Evolutionary conservation across 1,284 basidiomycete species (phyloP).

Genomic region (Microbotryomycetes sp.): DNA sequence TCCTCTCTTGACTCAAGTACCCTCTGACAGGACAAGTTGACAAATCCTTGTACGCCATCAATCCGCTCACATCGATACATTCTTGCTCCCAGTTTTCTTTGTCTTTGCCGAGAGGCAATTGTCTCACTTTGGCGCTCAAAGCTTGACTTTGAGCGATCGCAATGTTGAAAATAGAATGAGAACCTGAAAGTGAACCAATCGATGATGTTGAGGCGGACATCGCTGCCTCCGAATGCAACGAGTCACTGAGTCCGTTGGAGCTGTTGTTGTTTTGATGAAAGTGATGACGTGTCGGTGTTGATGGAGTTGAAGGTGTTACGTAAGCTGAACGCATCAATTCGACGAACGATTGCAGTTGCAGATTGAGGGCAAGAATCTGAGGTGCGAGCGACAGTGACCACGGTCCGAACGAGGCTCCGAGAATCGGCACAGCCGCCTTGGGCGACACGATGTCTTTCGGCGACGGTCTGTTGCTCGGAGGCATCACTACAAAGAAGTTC

Average conservation of each 20-base stretch:
- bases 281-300: slow-evolving; percentile 26
- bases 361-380: slow-evolving; percentile 65
- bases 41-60: slow-evolving; percentile 68
- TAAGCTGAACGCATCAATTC: slow-evolving; percentile 69
- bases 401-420: slow-evolving; percentile 18
- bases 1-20: slow-evolving; percentile 63
- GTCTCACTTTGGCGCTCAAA: slow-evolving; percentile 53
- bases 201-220: slow-evolving; percentile 30
- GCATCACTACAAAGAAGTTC: slow-evolving; percentile 24
- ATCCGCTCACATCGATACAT: slow-evolving; percentile 60
- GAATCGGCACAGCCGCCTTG: slow-evolving; percentile 5
- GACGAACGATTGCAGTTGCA: slow-evolving; percentile 74
- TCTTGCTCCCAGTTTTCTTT: slow-evolving; percentile 59
- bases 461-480: background rate
- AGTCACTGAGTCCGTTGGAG: background rate
- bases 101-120: slow-evolving; percentile 52
- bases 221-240: slow-evolving; percentile 16
- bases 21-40: slow-evolving; percentile 60
- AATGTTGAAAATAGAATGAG: slow-evolving; percentile 28
- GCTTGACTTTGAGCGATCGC: slow-evolving; percentile 47
- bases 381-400: slow-evolving; percentile 51
- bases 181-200: slow-evolving; percentile 24
- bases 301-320: slow-evolving; percentile 19
- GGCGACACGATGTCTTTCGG: background rate
- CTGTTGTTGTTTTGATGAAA: slow-evolving; percentile 1